Base-by-base conservation (phyloP, 805 yeast genomes). In the Maudiozyma bulderi region DNA sequence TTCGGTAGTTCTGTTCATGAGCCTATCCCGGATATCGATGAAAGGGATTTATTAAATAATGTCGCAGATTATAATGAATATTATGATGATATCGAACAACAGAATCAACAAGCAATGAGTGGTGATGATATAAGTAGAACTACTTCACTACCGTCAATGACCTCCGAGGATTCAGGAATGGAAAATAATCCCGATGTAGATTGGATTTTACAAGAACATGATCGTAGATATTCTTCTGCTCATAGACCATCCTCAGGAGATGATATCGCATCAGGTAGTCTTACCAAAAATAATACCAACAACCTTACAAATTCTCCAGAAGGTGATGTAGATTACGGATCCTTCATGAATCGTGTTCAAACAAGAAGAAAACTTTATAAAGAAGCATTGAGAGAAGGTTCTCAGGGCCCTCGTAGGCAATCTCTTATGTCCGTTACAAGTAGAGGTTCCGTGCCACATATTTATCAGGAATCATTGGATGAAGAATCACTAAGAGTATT, bases 161-260 rank as follows among this genome's bases (percentile, higher is more conserved):
- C 65, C 1, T 62, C 69, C n/a, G 71, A 64, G 41, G 59, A 63
- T 14, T 61, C 59, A 9, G 65, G 60, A 9, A 52, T 55, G 28
- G 42, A 39, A 20, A 52, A 65, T 1, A 66, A 68, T 26, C 63
- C 70, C 1, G 70, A 66, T 50, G 56, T 66, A 4, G 69, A 66
- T 40, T 70, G 75, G 74, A 52, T 70, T 35, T 44, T 70, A 31
- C 65, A 66, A 48, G 74, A 70, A 45, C 74, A 70, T 50, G 70
- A 66, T 39, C 55, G 73, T 45, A 54, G 72, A 43, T 68, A 68
- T 47, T 67, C 73, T 5, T 57, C 65, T 3, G 57, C 53, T 7
- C 54, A 59, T 42, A 53, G 52, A 34, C 53, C 63, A 32, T 62
- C 59, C n/a, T 49, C 48, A 32, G 62, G 58, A 31, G 60, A 57